Percentiles rank a stretch among this genome's conserved stretches.
Evolutionary conservation across 176 grass and related monocot genomes (phyloP).

Genomic region (Ampelocalamus luodianensis): DNA sequence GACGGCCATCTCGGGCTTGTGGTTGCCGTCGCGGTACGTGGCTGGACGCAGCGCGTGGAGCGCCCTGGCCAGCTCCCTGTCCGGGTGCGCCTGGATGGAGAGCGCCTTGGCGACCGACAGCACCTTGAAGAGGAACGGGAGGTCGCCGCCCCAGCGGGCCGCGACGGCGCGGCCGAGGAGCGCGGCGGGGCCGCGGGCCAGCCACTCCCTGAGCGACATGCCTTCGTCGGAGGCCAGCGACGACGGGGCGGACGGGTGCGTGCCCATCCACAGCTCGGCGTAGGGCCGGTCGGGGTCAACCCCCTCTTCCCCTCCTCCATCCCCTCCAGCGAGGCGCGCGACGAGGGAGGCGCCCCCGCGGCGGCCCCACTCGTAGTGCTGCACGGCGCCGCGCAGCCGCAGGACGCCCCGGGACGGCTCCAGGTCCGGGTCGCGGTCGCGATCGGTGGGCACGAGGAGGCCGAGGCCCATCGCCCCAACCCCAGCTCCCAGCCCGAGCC

Average conservation of each 20-base stretch:
- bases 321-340: conserved; percentile 52
- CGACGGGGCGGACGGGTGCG: conserved; percentile 82
- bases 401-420: background rate
- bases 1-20: conserved; percentile 96
- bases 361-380: conserved; percentile 90
- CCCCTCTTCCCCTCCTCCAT: background rate
- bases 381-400: conserved; percentile 65
- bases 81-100: conserved; percentile 94
- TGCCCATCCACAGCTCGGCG: conserved; percentile 95
- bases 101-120: conserved; percentile 89
- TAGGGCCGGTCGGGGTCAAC: conserved; percentile 43
- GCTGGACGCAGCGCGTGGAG: conserved; percentile 69
- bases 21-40: conserved; percentile 91
- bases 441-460: background rate
- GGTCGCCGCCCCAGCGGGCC: conserved; percentile 65
- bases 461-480: conserved; percentile 19
- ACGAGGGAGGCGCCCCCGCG: conserved; percentile 63
- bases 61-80: conserved; percentile 70
- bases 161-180: conserved; percentile 67
- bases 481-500: conserved; percentile 24
- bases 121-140: conserved; percentile 96
- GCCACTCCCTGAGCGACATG: conserved; percentile 68
- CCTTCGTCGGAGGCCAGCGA: conserved; percentile 29
- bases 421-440: background rate
- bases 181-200: conserved; percentile 53